Evolutionary conservation across 345 rosid species (phyloP), one percentile per base, ranked within the genome.

Genomic region (Populus euphratica): DNA sequence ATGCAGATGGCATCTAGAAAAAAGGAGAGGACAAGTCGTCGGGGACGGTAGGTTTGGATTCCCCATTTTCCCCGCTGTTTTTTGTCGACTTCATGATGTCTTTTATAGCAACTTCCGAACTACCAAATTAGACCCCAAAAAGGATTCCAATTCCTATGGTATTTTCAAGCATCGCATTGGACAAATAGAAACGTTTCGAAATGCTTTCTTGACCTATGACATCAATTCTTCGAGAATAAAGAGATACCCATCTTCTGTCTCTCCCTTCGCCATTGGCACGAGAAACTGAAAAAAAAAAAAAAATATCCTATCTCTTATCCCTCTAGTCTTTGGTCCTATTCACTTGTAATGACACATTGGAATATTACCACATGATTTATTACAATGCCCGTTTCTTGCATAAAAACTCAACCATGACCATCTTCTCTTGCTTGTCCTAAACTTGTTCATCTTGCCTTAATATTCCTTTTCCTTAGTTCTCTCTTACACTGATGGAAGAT

Each of bases 1-100:
- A 25, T 0, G 20, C 36, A 4, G 12, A 64, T 29, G 17, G 68
- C 36, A 25, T 64, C 33, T 29, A 5, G 38, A 8, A 86, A 83
- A 78, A 3, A 65, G 78, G 39, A 23, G 33, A 44, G 49, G 75
- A 82, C 73, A 77, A 81, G 62, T 59, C 47, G 16, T 68, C 65
- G 52, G 63, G 69, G 80, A 79, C 77, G 88, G 86, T 86, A 65
- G 89, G 85, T 76, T 69, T 31, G 85, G 76, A 79, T 54, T 73
- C 81, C 78, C 79, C n/a, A 31, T 33, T 76, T 84, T 78, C 73
- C 68, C 76, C 36, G 85, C 83, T 79, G 85, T 78, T 59, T 71
- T 83, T 85, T 80, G 89, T 85, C 86, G 49, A 82, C 73, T 76
- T 78, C 12, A 39, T 68, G 9, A 18, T 77, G 87, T 81, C 86